phyloP scores from a whole-genome alignment of 1,284 basidiomycete species.

The Tilletia setariae region DNA sequence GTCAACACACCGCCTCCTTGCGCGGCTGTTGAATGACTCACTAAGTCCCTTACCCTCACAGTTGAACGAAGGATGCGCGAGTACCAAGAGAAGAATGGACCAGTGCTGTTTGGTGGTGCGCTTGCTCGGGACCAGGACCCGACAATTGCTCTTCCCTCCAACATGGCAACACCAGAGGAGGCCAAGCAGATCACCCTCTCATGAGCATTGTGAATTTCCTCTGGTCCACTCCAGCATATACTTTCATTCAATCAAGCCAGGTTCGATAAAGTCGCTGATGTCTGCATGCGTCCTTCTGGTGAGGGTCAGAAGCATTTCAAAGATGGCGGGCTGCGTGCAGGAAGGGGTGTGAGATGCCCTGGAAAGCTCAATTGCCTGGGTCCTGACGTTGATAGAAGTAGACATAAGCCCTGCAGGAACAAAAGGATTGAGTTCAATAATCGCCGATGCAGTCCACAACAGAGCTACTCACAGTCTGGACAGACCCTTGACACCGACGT shows the following conservation, averaged over 20 bases:
- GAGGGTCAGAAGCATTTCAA: no score
- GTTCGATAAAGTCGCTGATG: no score
- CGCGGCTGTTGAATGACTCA: neutral
- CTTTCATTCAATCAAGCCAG: neutral
- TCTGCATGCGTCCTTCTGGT: no score
- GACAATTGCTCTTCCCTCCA: conserved; percentile 75
- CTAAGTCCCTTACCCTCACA: conserved; percentile 7
- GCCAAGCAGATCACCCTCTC: conserved; percentile 10
- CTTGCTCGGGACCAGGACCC: conserved; percentile 70
- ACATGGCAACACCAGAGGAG: conserved; percentile 60
- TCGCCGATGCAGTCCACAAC: no score
- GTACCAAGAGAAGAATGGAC: conserved; percentile 75
- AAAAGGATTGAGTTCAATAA: neutral
- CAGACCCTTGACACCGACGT: conserved; percentile 32
- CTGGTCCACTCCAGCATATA: neutral
- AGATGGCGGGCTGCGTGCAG: no score
- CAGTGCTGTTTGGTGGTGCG: conserved; percentile 82
- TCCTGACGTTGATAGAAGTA: conserved; percentile 14
- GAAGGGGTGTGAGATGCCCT: no score
- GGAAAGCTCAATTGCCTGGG: neutral
- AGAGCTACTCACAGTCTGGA: conserved; percentile 17
- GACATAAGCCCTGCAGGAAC: neutral
- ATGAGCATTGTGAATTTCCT: neutral
- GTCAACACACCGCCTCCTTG: neutral
- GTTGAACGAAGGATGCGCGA: conserved; percentile 80